Conservation (phyloP, 352 stramenopile species). For the Phytophthora megakarya region DNA sequence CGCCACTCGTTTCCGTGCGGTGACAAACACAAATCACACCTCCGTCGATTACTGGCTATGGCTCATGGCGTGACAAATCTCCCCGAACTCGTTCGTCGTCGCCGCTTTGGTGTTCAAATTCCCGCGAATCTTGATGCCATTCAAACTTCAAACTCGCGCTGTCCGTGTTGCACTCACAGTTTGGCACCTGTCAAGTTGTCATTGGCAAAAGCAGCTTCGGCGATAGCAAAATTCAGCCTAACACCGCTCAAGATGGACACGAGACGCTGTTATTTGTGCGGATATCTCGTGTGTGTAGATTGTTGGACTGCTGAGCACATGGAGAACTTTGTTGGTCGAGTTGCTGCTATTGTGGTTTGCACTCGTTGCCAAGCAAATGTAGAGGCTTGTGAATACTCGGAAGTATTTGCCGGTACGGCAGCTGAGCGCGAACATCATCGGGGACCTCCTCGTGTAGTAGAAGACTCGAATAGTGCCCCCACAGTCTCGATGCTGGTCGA, state of each 20-base stretch:
- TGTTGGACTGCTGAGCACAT: slow-evolving; percentile 35
- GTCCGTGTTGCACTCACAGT: slow-evolving; percentile 37
- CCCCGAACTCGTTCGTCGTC: slow-evolving; percentile 25
- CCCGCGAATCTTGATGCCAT: slow-evolving; percentile 17
- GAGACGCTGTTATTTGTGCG: slow-evolving; percentile 32
- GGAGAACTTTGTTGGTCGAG: slow-evolving; percentile 24
- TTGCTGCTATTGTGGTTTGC: slow-evolving; percentile 33
- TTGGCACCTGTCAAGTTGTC: slow-evolving; percentile 33
- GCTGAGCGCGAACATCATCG: slow-evolving; percentile 10
- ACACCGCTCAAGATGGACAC: slow-evolving; percentile 26
- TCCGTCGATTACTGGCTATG: slow-evolving; percentile 24
- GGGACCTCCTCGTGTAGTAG: slow-evolving; percentile 8
- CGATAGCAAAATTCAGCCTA: slow-evolving; percentile 20
- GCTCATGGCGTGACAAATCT: slow-evolving; percentile 31
- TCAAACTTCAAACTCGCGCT: slow-evolving; percentile 23
- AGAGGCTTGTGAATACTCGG: slow-evolving; percentile 41
- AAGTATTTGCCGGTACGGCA: slow-evolving; percentile 17
- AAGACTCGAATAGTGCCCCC: slow-evolving; percentile 3
- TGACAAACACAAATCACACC: slow-evolving; percentile 15
- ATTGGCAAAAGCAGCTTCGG: slow-evolving; percentile 18
- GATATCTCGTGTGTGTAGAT: slow-evolving; percentile 32
- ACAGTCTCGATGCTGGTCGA: slow-evolving; percentile 23
- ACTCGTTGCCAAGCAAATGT: slow-evolving; percentile 26
- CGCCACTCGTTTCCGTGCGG: slow-evolving; percentile 1
- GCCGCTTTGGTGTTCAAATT: slow-evolving; percentile 33